Evolutionary conservation across 1,284 basidiomycete genomes (phyloP).

Genomic region (Fomitopsis pinicola): DNA sequence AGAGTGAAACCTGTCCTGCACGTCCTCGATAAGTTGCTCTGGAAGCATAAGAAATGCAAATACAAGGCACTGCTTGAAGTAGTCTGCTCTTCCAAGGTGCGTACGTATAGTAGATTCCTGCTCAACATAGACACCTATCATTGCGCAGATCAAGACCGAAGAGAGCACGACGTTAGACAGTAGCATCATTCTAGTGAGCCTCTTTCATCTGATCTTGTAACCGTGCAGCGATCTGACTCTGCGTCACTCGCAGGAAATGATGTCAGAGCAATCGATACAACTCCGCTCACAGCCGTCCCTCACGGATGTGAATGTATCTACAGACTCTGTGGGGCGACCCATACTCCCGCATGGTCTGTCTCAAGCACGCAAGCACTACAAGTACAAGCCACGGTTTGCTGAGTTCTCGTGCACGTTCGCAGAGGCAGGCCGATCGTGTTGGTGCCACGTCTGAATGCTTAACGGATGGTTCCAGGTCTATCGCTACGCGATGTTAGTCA

Average conservation of each 20-base stretch:
- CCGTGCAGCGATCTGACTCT: not conserved
- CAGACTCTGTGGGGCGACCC: conserved; percentile 44
- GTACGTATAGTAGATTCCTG: not conserved
- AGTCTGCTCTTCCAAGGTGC: conserved; percentile 73
- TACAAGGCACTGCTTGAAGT: conserved; percentile 65
- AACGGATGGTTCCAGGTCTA: conserved; percentile 49
- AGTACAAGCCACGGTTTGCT: conserved; percentile 70
- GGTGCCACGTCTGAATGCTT: not conserved
- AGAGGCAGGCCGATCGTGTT: conserved; percentile 41
- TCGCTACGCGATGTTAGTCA: conserved; percentile 60
- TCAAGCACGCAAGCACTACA: conserved; percentile 40
- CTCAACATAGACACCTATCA: too few relatives aligned
- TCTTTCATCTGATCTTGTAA: not conserved
- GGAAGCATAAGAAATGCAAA: conserved; percentile 66
- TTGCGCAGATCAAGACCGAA: conserved; percentile 26
- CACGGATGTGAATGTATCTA: conserved; percentile 31
- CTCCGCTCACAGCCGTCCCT: conserved; percentile 46
- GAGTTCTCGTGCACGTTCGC: conserved; percentile 67
- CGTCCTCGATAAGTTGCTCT: conserved; percentile 59
- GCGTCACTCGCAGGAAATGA: conserved; percentile 49
- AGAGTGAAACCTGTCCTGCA: conserved; percentile 54
- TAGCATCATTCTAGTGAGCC: conserved; percentile 52
- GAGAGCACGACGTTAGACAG: conserved; percentile 42
- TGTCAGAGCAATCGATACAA: conserved; percentile 63
- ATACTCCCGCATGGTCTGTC: conserved; percentile 40